Evolutionary conservation across 257 asterid species (phyloP).

Genomic region (Nicotiana benthamiana): DNA sequence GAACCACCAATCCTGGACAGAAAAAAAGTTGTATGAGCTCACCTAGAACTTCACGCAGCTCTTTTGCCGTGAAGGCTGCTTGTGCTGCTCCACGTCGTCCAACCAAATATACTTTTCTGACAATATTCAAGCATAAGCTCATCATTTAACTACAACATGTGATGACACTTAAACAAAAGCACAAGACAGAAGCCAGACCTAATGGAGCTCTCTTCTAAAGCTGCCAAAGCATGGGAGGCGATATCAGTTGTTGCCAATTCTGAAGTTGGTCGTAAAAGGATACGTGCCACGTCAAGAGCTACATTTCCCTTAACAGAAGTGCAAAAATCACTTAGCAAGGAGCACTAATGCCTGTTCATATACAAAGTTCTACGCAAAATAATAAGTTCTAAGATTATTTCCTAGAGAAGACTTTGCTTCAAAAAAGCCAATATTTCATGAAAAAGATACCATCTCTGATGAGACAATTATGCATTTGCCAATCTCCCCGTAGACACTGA

Average conservation of each 20-base stretch:
- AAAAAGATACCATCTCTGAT: not conserved
- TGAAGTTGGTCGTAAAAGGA: constrained; percentile 65
- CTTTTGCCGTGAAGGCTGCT: constrained; percentile 94
- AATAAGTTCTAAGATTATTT: not conserved
- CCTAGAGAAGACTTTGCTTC: not conserved
- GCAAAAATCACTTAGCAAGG: not conserved
- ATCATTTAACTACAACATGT: not conserved
- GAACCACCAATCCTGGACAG: not conserved
- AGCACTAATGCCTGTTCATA: not conserved
- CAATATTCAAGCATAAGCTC: constrained; percentile 6
- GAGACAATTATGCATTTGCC: not conserved
- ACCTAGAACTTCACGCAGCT: constrained; percentile 86
- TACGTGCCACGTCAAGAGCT: constrained; percentile 91
- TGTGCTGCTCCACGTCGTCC: constrained; percentile 99
- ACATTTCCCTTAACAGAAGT: constrained; percentile 69
- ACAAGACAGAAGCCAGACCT: constrained; percentile 36
- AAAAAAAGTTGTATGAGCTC: constrained; percentile 12
- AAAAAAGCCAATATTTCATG: not conserved
- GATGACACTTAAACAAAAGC: not conserved
- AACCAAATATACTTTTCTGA: constrained; percentile 86
- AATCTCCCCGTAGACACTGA: not conserved
- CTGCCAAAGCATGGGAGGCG: constrained; percentile 70
- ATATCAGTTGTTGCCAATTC: constrained; percentile 87
- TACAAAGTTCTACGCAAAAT: not conserved
- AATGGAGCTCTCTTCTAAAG: constrained; percentile 62